Conservation (phyloP, 345 rosid genomes). For the Salix brachista region DNA sequence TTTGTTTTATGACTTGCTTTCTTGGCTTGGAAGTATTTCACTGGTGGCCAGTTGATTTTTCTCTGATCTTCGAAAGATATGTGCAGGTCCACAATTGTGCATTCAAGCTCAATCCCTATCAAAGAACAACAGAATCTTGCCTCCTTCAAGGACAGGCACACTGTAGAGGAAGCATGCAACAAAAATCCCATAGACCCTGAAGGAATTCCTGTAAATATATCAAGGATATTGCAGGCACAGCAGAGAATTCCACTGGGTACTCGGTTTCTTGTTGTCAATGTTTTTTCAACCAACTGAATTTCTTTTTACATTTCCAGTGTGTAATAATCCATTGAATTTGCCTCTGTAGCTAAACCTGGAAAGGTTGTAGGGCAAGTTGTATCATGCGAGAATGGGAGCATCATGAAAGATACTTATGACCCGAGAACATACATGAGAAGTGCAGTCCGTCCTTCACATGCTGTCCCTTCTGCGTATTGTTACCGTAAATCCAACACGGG, state of each 20-base stretch:
- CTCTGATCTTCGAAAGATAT: not conserved
- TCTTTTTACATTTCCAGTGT: not conserved
- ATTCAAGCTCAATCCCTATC: conserved; percentile 44
- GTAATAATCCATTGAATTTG: conserved; percentile 8
- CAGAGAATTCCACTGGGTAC: conserved; percentile 69
- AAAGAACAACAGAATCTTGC: conserved; percentile 41
- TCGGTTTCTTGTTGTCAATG: not conserved
- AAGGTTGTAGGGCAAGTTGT: conserved; percentile 56
- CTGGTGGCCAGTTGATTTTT: not conserved
- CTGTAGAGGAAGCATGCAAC: conserved; percentile 31
- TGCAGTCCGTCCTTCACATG: conserved; percentile 43
- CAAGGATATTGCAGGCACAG: conserved; percentile 43
- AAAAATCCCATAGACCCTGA: conserved; percentile 41
- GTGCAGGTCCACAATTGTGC: conserved; percentile 82
- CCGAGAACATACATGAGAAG: conserved; percentile 61
- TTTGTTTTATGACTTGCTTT: not conserved
- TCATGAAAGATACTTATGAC: conserved; percentile 52
- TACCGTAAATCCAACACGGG: conserved; percentile 41
- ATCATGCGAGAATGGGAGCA: conserved; percentile 52
- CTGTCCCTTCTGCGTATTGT: conserved; percentile 37
- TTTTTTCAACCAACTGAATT: not conserved
- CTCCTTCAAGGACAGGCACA: conserved; percentile 32
- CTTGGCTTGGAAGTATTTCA: not conserved
- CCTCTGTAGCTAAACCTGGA: conserved; percentile 58
- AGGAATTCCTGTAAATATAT: conserved; percentile 38